Base-by-base conservation (phyloP, 768 basidiomycete species). In the Strobilomyces echinocephalus region DNA sequence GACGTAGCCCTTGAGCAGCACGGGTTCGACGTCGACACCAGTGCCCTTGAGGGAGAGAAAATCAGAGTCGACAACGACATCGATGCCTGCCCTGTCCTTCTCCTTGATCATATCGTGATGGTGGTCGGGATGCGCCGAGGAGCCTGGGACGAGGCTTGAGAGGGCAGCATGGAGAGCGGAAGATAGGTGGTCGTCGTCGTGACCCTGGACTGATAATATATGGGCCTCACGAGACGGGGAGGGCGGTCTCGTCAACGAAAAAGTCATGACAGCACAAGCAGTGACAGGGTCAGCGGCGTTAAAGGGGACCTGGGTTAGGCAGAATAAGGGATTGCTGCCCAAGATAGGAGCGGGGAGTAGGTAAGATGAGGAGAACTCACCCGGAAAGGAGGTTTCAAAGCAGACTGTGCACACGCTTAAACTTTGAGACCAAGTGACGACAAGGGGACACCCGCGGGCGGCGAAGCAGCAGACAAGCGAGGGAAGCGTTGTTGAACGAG, bases 11-110 rank as follows among this genome's bases (percentile, higher is more conserved):
- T 84, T 84, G 58, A 97, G 83, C 15, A 82, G 73, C 8, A 84
- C 82, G 8, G 94, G 86, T 62, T 94, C 88, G 56, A 91, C 84
- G 58, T 95, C 91, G 60, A 79, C 79, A 33, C 91, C 91, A 8
- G 83, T 83, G 44, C 93, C 92, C 57, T 83, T 80, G 63, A 97
- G 79, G 49, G 78, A 76, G 57, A 97, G 72, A 60, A 73, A 76
- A 36, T 88, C 86, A 4, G 78, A 75, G 66, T 88, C 83, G 50
- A 97, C 80, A 49, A 83, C 63, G 61, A 98, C 87, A 60, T 94
- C 88, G 58, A 97, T 75, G 46, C 70, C 73, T n/a, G 81, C 73
- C 26, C 71, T 73, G 33, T 76, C 74, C 57, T 78, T 79, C 48
- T 76, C 76, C 46, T 68, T 73, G 54, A 57, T 66, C 72, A 76